Conservation (phyloP, 306 rosid genomes). For the Echinosophora koreensis region DNA sequence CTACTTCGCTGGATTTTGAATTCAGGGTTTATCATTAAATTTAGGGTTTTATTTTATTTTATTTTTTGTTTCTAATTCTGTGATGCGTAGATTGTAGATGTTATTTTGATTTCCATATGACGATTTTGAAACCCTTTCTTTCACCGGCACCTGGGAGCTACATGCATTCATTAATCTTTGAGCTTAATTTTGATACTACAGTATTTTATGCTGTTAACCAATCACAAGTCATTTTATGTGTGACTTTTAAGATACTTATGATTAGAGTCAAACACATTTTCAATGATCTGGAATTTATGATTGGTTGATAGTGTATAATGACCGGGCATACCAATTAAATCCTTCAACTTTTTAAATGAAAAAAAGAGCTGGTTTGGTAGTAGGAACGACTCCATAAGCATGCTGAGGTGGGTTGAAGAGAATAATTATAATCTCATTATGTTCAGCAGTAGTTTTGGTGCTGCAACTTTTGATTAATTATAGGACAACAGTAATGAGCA, state of each 20-base stretch:
- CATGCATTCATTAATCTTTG: background rate
- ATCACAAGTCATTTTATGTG: too few species aligned
- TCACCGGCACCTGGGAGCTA: background rate
- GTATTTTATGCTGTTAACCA: too few species aligned
- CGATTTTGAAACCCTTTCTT: background rate
- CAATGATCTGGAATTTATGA: too few species aligned
- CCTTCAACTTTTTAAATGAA: background rate
- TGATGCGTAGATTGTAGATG: slow-evolving; percentile 2
- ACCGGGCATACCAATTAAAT: too few species aligned
- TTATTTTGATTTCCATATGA: background rate
- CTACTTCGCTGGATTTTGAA: slow-evolving; percentile 18
- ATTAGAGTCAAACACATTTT: too few species aligned
- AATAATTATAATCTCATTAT: background rate
- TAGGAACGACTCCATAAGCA: background rate
- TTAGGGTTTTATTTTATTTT: slow-evolving; percentile 33
- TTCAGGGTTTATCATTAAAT: slow-evolving; percentile 25
- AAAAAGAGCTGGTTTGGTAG: background rate
- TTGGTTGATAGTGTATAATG: too few species aligned
- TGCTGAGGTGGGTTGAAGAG: background rate
- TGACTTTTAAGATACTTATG: too few species aligned
- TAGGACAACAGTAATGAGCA: background rate
- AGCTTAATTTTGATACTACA: too few species aligned
- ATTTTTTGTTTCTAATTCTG: background rate
- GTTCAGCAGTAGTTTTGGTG: background rate
- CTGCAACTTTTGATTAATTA: background rate